A percentile compares a stretch with the other conserved stretches of the same genome.
Conservation (phyloP, 176 grass and related monocot species). For the Otatea glauca region DNA sequence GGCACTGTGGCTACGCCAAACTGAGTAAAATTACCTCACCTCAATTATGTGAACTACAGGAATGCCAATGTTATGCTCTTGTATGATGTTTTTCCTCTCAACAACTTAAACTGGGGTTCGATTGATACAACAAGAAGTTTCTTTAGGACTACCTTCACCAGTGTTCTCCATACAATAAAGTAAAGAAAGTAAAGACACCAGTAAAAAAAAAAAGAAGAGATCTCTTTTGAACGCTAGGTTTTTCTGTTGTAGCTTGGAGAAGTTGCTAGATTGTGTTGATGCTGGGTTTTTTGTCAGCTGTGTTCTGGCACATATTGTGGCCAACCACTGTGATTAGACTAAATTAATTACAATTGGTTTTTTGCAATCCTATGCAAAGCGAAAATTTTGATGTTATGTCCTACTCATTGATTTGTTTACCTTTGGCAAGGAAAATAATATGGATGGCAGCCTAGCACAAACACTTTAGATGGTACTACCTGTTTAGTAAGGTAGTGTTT, state of each 20-base stretch:
- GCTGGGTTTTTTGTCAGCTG: not conserved
- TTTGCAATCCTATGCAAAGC: not conserved
- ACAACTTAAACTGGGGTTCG: not conserved
- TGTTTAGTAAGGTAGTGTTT: no score
- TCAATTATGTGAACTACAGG: not conserved
- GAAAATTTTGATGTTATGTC: not conserved
- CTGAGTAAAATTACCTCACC: not conserved
- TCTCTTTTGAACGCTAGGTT: not conserved
- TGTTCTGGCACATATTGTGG: not conserved
- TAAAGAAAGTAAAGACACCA: not conserved
- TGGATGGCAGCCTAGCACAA: no score
- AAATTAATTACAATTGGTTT: not conserved
- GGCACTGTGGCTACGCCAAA: not conserved
- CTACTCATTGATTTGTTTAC: not conserved
- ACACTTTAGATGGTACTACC: no score
- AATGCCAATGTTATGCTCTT: not conserved
- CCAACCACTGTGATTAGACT: not conserved
- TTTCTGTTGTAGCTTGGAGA: constrained; percentile 10
- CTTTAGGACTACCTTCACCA: not conserved
- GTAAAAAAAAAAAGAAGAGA: not conserved
- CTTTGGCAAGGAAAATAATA: no score
- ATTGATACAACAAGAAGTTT: not conserved
- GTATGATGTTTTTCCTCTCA: not conserved
- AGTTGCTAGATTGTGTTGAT: not conserved
- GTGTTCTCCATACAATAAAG: not conserved